Conservation (phyloP, 106 monocot species). For the Platanthera zijinensis region DNA sequence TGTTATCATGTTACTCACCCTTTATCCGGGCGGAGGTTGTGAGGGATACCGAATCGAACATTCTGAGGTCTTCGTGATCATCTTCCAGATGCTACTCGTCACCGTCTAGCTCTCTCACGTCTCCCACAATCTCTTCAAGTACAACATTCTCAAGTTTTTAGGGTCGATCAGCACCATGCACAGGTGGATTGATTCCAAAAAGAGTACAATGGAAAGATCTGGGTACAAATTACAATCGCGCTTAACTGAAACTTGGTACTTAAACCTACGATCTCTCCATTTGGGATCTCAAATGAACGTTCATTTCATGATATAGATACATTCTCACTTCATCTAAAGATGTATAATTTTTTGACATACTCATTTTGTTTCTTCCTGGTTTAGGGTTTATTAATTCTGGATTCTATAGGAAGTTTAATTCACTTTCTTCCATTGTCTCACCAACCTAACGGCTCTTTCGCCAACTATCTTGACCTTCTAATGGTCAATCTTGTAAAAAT, state of each 20-base stretch:
- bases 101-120: slow-evolving; percentile 31
- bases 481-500: not conserved
- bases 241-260: not conserved
- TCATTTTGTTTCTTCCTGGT: not conserved
- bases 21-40: not conserved
- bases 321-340: not conserved
- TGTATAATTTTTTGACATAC: not conserved
- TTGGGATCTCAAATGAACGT: not conserved
- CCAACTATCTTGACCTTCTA: not conserved
- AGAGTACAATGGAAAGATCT: slow-evolving; percentile 41
- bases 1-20: slow-evolving; percentile 11
- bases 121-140: slow-evolving; percentile 43
- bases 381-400: not conserved
- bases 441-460: not conserved
- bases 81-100: slow-evolving; percentile 32
- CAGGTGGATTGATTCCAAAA: slow-evolving; percentile 34
- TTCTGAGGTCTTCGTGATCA: slow-evolving; percentile 31
- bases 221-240: slow-evolving; percentile 16
- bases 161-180: slow-evolving; percentile 41
- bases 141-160: slow-evolving; percentile 42
- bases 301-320: not conserved
- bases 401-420: too few relatives aligned
- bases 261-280: too few relatives aligned
- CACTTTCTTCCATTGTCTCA: too few relatives aligned
- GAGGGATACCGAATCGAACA: slow-evolving; percentile 28